Evolutionary conservation across 129 eudicot genomes (phyloP).

Genomic region (Saussurea involucrata): DNA sequence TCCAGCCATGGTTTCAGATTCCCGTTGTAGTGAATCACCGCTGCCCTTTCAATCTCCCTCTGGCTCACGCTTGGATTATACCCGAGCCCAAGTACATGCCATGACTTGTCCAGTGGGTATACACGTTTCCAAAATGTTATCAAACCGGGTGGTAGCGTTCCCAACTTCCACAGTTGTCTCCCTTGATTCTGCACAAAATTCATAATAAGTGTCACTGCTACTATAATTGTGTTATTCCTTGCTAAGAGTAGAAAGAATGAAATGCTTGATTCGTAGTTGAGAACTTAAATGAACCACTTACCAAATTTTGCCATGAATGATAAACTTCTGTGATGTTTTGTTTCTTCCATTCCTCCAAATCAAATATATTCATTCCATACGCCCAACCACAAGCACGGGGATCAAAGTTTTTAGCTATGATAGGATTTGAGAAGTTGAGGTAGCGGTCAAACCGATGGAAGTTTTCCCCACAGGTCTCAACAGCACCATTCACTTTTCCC

Average conservation of each 20-base stretch:
- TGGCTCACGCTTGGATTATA: constrained; percentile 79
- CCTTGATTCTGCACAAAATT: constrained; percentile 62
- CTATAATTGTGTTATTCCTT: not conserved
- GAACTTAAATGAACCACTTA: constrained; percentile 23
- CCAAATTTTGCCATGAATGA: constrained; percentile 96
- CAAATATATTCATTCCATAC: constrained; percentile 89
- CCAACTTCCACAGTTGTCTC: constrained; percentile 89
- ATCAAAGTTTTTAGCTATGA: constrained; percentile 73
- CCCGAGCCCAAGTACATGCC: constrained; percentile 99
- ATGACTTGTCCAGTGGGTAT: constrained; percentile 61
- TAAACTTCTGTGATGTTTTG: constrained; percentile 90
- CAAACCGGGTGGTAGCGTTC: constrained; percentile 94
- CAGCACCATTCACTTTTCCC: constrained; percentile 94
- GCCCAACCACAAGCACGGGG: constrained; percentile 99
- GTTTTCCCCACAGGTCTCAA: constrained; percentile 92
- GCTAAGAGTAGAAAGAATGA: not conserved
- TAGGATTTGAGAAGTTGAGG: constrained; percentile 86
- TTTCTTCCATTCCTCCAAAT: constrained; percentile 82
- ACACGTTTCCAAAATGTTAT: constrained; percentile 85
- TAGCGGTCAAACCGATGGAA: constrained; percentile 96
- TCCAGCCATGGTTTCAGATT: constrained; percentile 98
- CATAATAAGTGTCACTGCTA: not conserved
- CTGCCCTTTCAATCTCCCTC: constrained; percentile 81
- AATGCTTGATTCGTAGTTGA: not conserved
- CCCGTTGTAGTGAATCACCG: constrained; percentile 87